Evolutionary conservation across 1,284 basidiomycete genomes (phyloP).

Genomic region (Schizopora paradoxa): DNA sequence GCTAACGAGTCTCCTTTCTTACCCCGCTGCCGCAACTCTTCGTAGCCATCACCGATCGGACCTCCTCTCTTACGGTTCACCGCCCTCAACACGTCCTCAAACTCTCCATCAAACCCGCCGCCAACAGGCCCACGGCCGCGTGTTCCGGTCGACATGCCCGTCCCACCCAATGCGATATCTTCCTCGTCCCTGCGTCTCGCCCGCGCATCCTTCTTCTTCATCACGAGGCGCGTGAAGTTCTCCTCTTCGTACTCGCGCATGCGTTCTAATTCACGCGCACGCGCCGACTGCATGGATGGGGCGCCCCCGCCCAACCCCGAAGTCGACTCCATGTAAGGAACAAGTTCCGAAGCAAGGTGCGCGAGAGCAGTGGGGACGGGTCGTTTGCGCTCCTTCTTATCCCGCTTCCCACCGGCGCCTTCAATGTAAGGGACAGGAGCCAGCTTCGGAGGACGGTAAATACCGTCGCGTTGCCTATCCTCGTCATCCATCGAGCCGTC

Average conservation of each 20-base stretch:
- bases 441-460: constrained; percentile 90
- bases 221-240: constrained; percentile 88
- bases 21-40: constrained; percentile 63
- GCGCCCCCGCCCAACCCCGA: constrained; percentile 73
- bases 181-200: constrained; percentile 83
- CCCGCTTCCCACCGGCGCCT: constrained; percentile 38
- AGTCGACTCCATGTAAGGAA: constrained; percentile 70
- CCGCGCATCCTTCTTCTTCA: constrained; percentile 86
- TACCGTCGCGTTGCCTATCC: constrained; percentile 37
- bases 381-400: constrained; percentile 37
- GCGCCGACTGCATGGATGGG: constrained; percentile 53
- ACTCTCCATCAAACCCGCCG: constrained; percentile 80
- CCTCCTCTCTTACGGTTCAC: constrained; percentile 41
- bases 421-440: constrained; percentile 91
- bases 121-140: constrained; percentile 53
- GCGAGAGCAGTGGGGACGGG: constrained; percentile 70
- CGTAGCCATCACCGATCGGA: constrained; percentile 61
- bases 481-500: constrained; percentile 29
- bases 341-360: constrained; percentile 54
- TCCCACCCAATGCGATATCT: constrained; percentile 83
- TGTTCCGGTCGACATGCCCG: constrained; percentile 36
- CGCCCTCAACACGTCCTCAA: constrained; percentile 71
- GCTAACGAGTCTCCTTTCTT: constrained; percentile 61
- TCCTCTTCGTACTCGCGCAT: constrained; percentile 94
- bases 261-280: constrained; percentile 73